Evolutionary conservation across 148 eudicot species (phyloP).

Genomic region (Amaranthus cruentus): DNA sequence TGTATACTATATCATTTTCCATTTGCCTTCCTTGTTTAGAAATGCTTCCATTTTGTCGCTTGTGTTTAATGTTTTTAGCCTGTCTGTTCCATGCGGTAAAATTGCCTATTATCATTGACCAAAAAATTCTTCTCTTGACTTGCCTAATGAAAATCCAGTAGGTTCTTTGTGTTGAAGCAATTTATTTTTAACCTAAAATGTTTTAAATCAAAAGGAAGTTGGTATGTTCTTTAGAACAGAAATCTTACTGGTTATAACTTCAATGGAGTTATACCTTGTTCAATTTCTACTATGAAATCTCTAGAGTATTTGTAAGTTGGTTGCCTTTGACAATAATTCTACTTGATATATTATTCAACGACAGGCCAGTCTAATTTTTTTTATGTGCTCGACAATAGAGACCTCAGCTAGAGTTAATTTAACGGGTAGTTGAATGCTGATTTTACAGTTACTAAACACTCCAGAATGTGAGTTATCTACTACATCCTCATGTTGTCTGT

Average conservation of each 20-base stretch:
- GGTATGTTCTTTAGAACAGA: too few species aligned
- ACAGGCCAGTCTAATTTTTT: constrained; percentile 6
- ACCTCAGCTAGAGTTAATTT: constrained; percentile 72
- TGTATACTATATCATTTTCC: too few species aligned
- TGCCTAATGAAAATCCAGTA: not conserved
- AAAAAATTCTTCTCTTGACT: not conserved
- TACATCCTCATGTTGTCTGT: not conserved
- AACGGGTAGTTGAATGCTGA: constrained; percentile 50
- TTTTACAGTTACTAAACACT: constrained; percentile 54
- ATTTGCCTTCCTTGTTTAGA: not conserved
- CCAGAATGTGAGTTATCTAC: constrained; percentile 53
- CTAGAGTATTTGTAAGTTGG: constrained; percentile 63
- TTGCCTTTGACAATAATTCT: constrained; percentile 1
- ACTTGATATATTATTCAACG: not conserved
- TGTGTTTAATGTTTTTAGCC: not conserved
- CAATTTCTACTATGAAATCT: constrained; percentile 59
- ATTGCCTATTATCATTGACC: not conserved
- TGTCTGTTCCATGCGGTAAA: not conserved
- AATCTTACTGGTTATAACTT: constrained; percentile 70
- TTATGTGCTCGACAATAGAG: constrained; percentile 38
- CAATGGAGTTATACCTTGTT: constrained; percentile 65
- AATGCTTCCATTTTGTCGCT: not conserved
- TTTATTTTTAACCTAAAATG: too few species aligned
- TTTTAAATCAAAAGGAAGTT: not conserved
- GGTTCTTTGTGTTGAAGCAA: not conserved